phyloP scores from a whole-genome alignment of 1,139 yeast species.

The Yarrowia galli region DNA sequence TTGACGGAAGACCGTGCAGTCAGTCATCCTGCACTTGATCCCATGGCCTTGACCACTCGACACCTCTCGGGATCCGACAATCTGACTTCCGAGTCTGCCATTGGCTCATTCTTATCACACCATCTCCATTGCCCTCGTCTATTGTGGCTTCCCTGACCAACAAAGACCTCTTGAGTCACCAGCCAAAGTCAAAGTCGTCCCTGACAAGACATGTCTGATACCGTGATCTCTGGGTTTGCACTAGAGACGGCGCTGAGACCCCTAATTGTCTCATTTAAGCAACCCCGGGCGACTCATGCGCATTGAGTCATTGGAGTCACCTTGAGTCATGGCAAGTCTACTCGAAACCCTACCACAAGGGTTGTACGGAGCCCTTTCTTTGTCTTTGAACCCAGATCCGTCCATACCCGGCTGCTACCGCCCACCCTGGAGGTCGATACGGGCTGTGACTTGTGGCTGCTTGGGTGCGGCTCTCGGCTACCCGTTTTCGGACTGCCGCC shows the following conservation, averaged over 20 bases:
- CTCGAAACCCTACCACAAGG: conserved; percentile 15
- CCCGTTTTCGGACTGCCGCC: background rate
- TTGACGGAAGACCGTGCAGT: too few species aligned
- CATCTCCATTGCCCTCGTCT: too few species aligned
- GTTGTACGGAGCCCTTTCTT: background rate
- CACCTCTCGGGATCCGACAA: too few species aligned
- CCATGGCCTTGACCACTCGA: too few species aligned
- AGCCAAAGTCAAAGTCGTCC: too few species aligned
- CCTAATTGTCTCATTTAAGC: background rate
- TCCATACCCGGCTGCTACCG: background rate
- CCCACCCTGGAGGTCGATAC: background rate
- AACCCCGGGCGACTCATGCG: background rate
- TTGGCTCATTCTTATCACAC: too few species aligned
- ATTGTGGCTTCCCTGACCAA: too few species aligned
- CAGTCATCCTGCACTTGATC: too few species aligned
- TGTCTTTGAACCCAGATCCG: background rate
- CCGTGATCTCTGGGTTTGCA: background rate
- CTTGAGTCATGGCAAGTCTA: conserved; percentile 9
- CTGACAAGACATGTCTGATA: background rate
- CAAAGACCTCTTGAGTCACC: too few species aligned
- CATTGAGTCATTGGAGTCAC: conserved; percentile 13
- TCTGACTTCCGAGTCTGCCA: too few species aligned
- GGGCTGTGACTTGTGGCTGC: background rate
- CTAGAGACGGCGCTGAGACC: background rate
- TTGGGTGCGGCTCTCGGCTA: conserved; percentile 6